Percentiles rank a stretch among this genome's conserved stretches.
These are phyloP conservation scores for Urochloa ruziziensis DNA, from an alignment of 176 grass and related monocot species.

Conservation along the genomic window DNA sequence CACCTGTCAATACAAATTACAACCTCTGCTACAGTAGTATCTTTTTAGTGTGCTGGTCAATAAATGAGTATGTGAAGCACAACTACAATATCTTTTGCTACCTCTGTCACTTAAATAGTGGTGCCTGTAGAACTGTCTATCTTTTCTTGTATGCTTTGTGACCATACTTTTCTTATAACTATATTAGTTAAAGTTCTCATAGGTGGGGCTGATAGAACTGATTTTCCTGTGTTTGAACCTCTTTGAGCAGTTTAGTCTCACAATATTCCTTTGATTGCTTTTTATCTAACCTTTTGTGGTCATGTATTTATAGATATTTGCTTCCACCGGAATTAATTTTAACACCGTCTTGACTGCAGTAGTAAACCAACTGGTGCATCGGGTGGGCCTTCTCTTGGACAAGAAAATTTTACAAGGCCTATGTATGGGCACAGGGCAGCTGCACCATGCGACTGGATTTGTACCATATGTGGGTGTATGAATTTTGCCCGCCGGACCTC, in stretches of 20 bases:
- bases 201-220: background rate
- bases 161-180: background rate
- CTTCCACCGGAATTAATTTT: conserved; percentile 25
- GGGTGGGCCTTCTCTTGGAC: conserved; percentile 49
- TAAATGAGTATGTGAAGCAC: background rate
- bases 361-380: conserved; percentile 86
- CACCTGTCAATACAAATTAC: too few relatives aligned
- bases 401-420: conserved; percentile 57
- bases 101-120: background rate
- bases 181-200: background rate
- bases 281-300: background rate
- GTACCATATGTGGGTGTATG: conserved; percentile 88
- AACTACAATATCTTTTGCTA: background rate
- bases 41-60: background rate
- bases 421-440: conserved; percentile 60
- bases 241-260: background rate
- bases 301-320: conserved; percentile 1
- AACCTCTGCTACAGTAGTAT: too few relatives aligned
- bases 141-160: background rate
- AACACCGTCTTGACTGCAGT: conserved; percentile 52
- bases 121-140: background rate
- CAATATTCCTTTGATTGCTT: background rate
- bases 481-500: conserved; percentile 96
- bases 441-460: conserved; percentile 92
- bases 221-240: background rate